These are phyloP conservation scores for Gnomoniopsis sp. DNA, from an alignment of 2,329 filamentous ascomycete genomes.

Conservation along the genomic window DNA sequence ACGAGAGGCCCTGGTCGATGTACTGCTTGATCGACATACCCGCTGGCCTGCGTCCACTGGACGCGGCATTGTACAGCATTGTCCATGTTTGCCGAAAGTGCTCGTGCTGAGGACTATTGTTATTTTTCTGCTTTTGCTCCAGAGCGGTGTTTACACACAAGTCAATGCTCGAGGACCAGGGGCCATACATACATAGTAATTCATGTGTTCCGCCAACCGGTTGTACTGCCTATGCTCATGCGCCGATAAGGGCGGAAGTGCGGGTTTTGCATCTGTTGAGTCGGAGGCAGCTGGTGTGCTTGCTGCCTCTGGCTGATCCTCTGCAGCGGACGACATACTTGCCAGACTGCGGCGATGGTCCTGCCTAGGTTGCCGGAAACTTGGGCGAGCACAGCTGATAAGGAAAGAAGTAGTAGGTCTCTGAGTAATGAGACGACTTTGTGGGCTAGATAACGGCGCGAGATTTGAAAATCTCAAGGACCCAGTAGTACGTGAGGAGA, in stretches of 20 bases:
- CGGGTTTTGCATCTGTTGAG: constrained; percentile 1
- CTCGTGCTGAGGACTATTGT: constrained; percentile 56
- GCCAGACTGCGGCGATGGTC: not conserved
- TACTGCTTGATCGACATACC: constrained; percentile 68
- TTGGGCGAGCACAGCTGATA: not conserved
- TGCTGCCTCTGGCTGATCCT: not conserved
- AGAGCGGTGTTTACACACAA: no score
- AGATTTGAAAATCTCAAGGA: not conserved
- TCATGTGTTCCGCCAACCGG: constrained; percentile 71
- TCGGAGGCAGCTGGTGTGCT: not conserved
- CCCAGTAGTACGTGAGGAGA: not conserved
- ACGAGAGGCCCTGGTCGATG: constrained; percentile 63
- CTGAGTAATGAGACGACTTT: not conserved
- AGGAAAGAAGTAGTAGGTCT: not conserved
- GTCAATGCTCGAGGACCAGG: no score
- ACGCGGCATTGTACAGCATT: constrained; percentile 64
- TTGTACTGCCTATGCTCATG: constrained; percentile 70
- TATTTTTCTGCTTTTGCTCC: no score
- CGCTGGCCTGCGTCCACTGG: constrained; percentile 53
- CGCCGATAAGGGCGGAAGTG: constrained; percentile 59
- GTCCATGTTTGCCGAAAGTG: constrained; percentile 76
- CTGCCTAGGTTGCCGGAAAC: not conserved
- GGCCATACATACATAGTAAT: constrained; percentile 56
- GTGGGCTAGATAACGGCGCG: not conserved
- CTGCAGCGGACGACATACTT: constrained; percentile 4